Percentiles rank a stretch among this genome's conserved stretches.
Evolutionary conservation across 2,329 filamentous ascomycete species (phyloP).

Genomic region (Geoglossum cookeanum): DNA sequence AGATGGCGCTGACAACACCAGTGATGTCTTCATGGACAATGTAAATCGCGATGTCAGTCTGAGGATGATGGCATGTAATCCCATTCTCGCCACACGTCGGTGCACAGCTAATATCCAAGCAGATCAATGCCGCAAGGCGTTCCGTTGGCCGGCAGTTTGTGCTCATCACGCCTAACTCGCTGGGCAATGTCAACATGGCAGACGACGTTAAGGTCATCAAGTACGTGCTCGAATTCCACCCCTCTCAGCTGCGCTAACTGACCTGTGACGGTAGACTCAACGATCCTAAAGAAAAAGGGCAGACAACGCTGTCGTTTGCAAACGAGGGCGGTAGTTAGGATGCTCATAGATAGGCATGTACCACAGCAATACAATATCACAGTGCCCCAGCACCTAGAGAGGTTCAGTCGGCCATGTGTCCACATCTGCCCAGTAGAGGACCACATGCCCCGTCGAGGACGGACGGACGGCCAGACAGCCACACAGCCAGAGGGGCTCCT

Average conservation of each 20-base stretch:
- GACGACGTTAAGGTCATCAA: constrained; percentile 65
- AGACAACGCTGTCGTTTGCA: constrained; percentile 4
- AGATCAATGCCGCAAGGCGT: constrained; percentile 69
- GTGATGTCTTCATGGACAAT: constrained; percentile 96
- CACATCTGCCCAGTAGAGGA: too few relatives aligned
- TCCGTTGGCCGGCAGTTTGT: constrained; percentile 89
- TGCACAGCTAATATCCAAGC: constrained; percentile 8
- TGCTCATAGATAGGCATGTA: not conserved
- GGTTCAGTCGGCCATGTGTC: too few relatives aligned
- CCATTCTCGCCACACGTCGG: not conserved
- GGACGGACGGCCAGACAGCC: too few relatives aligned
- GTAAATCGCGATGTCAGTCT: constrained; percentile 89
- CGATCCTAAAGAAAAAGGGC: constrained; percentile 5
- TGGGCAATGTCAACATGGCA: constrained; percentile 36
- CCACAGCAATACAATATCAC: not conserved
- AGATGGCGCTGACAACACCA: constrained; percentile 14
- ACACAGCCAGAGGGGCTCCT: too few relatives aligned
- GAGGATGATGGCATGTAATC: constrained; percentile 59
- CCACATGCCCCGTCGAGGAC: too few relatives aligned
- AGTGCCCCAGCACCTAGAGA: too few relatives aligned
- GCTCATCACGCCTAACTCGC: constrained; percentile 83
- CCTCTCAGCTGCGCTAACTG: not conserved
- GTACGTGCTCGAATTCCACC: constrained; percentile 19
- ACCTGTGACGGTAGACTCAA: not conserved
- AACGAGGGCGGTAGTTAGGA: not conserved